Conservation (phyloP, 768 basidiomycete species). For the Solioccasus polychromus region DNA sequence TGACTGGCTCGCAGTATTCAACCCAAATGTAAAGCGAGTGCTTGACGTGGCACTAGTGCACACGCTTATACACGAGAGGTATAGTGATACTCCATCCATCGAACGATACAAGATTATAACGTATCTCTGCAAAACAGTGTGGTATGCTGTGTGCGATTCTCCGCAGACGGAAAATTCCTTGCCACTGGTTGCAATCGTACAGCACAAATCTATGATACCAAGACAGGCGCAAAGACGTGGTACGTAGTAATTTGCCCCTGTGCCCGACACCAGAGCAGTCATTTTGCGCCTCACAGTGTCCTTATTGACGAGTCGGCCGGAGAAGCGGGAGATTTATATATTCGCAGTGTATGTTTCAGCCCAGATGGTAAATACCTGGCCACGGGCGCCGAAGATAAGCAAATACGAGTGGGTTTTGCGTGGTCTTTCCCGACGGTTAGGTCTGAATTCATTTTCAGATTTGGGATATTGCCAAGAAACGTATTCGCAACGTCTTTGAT, state of each 20-base stretch:
- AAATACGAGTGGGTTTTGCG: constrained; percentile 71
- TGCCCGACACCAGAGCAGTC: constrained; percentile 5
- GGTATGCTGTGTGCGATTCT: constrained; percentile 91
- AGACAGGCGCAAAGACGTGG: constrained; percentile 84
- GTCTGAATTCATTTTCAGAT: constrained; percentile 50
- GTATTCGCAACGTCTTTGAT: constrained; percentile 76
- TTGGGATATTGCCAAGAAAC: constrained; percentile 85
- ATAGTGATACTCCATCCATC: constrained; percentile 16
- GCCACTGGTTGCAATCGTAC: constrained; percentile 97
- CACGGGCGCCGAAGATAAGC: constrained; percentile 87
- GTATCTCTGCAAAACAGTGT: constrained; percentile 43
- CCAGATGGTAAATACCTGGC: constrained; percentile 71
- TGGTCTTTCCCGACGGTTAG: neutral
- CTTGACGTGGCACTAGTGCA: constrained; percentile 81
- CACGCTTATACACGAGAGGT: constrained; percentile 91
- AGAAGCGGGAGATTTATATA: constrained; percentile 83
- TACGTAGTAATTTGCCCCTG: constrained; percentile 36
- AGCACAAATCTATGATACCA: constrained; percentile 92
- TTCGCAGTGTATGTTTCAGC: constrained; percentile 78
- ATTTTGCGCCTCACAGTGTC: constrained; percentile 44
- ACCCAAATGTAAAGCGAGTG: constrained; percentile 71
- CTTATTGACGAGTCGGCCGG: constrained; percentile 72
- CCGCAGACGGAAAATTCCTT: constrained; percentile 87
- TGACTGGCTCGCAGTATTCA: constrained; percentile 91
- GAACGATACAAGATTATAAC: neutral